Evolutionary conservation across 2,329 filamentous ascomycete genomes (phyloP).

Genomic region (Macrophomina pseudophaseolina): DNA sequence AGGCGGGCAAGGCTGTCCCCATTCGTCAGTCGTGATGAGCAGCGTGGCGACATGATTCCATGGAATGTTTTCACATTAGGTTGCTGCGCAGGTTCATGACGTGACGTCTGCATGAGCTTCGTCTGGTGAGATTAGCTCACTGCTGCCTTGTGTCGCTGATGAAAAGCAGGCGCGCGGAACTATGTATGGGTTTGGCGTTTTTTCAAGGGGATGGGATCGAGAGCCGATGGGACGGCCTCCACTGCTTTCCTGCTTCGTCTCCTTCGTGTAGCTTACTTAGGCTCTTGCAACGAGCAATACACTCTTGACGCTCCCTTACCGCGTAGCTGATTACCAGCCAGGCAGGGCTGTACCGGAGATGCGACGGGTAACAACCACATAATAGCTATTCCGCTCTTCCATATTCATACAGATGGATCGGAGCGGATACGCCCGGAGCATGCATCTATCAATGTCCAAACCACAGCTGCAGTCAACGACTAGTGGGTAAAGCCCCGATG

Average conservation of each 20-base stretch:
- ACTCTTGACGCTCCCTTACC: slow-evolving; percentile 12
- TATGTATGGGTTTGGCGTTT: slow-evolving; percentile 27
- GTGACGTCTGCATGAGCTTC: slow-evolving; percentile 22
- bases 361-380: background rate
- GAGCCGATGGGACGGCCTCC: slow-evolving; percentile 14
- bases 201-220: slow-evolving; percentile 19
- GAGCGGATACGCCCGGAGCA: background rate
- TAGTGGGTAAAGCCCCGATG: background rate
- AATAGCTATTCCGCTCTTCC: background rate
- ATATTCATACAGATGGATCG: background rate
- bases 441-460: background rate
- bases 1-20: slow-evolving; percentile 26
- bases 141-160: slow-evolving; percentile 21
- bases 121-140: slow-evolving; percentile 17
- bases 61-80: slow-evolving; percentile 18
- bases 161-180: slow-evolving; percentile 26
- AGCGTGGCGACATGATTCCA: slow-evolving; percentile 5
- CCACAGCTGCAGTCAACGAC: background rate
- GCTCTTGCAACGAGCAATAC: slow-evolving; percentile 23
- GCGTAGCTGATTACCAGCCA: background rate
- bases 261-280: slow-evolving; percentile 26
- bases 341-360: background rate
- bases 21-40: slow-evolving; percentile 26
- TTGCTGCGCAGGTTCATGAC: slow-evolving; percentile 24
- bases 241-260: slow-evolving; percentile 21